Conservation (phyloP, 805 yeast species). For the Ogataea pignaliae region DNA sequence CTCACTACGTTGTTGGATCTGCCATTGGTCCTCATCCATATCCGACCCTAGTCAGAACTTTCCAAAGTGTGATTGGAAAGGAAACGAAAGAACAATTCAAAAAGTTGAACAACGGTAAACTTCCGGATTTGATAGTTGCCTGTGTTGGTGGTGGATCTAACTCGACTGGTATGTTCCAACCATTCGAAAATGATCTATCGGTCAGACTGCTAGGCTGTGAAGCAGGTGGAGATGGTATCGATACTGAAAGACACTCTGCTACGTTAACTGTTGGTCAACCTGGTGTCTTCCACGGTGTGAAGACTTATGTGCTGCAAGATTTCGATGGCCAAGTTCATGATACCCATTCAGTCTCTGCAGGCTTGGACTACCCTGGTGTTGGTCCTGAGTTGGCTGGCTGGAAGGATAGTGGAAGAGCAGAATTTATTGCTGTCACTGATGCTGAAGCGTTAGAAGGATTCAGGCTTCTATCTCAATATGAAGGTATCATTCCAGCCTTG, state of each 20-base stretch:
- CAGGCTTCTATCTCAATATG: conserved; percentile 81
- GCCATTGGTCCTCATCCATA: conserved; percentile 99
- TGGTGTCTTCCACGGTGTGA: conserved; percentile 98
- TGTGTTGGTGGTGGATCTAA: conserved; percentile 99
- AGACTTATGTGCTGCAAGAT: conserved; percentile 87
- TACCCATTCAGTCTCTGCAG: conserved; percentile 97
- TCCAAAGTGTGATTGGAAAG: conserved; percentile 94
- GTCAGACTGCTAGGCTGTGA: conserved; percentile 91
- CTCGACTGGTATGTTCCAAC: conserved; percentile 92
- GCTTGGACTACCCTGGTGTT: conserved; percentile 98
- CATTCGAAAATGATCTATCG: conserved; percentile 75
- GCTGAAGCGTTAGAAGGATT: conserved; percentile 94
- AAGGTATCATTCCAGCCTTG: conserved; percentile 97
- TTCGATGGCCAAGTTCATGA: conserved; percentile 94
- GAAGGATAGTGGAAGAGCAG: conserved; percentile 92
- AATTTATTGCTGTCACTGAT: conserved; percentile 88
- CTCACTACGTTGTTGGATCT: conserved; percentile 95
- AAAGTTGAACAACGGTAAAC: conserved; percentile 68
- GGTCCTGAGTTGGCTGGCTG: conserved; percentile 97
- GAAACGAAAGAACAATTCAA: conserved; percentile 92
- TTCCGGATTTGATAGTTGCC: conserved; percentile 94
- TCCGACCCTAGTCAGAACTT: conserved; percentile 95
- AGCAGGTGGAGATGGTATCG: conserved; percentile 98
- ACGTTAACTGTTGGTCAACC: conserved; percentile 92
- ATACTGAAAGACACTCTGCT: conserved; percentile 87